Evolutionary conservation across 2,329 filamentous ascomycete species (phyloP).

Genomic region (Hortaea werneckii): DNA sequence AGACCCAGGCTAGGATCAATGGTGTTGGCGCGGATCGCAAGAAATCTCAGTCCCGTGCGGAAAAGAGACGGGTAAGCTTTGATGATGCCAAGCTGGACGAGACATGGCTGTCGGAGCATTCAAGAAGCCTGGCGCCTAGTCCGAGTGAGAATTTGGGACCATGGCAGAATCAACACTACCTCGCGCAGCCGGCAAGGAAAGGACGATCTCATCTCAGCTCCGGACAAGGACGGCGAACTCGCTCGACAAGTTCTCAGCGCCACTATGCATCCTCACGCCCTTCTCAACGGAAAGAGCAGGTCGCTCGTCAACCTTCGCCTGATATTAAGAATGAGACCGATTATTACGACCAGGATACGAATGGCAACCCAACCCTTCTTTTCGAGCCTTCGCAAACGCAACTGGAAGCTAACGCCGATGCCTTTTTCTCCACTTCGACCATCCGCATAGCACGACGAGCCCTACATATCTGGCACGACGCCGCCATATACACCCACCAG

Average conservation of each 20-base stretch:
- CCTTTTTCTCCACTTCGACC: constrained; percentile 14
- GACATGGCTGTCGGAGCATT: constrained; percentile 32
- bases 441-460: constrained; percentile 11
- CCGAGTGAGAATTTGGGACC: background rate
- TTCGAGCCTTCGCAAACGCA: constrained; percentile 17
- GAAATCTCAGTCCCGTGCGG: constrained; percentile 1
- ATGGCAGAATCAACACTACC: constrained; percentile 1
- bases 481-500: constrained; percentile 24
- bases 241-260: constrained; percentile 12
- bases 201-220: constrained; percentile 2
- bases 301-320: constrained; percentile 9
- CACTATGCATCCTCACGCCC: background rate
- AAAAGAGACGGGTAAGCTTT: constrained; percentile 44
- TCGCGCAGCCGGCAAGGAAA: constrained; percentile 11
- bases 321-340: constrained; percentile 9
- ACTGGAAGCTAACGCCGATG: constrained; percentile 20
- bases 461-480: constrained; percentile 35
- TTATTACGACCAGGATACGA: constrained; percentile 5
- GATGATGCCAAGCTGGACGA: constrained; percentile 45
- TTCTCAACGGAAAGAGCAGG: constrained; percentile 10
- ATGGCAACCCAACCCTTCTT: constrained; percentile 10
- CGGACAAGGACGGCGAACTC: constrained; percentile 7
- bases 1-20: constrained; percentile 6
- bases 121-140: background rate
- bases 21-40: constrained; percentile 3